Percentiles rank a stretch among this genome's conserved stretches.
These are phyloP conservation scores for Phragmites australis DNA, from an alignment of 176 grass and related monocot genomes.

Conservation along the genomic window DNA sequence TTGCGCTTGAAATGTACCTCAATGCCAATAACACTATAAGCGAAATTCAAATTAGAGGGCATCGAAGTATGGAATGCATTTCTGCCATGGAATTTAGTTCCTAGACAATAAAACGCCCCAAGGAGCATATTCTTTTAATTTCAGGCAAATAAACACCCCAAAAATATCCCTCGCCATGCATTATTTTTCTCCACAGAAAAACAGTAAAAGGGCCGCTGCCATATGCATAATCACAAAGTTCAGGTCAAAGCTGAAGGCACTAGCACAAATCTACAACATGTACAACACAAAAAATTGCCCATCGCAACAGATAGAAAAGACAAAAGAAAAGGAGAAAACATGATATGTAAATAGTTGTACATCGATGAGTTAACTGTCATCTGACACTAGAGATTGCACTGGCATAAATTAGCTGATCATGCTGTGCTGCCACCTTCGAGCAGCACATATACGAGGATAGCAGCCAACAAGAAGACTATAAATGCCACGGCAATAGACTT, in stretches of 20 bases:
- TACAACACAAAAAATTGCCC: constrained; percentile 33
- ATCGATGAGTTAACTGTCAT: background rate
- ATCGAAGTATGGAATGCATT: too few relatives aligned
- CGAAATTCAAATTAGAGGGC: too few relatives aligned
- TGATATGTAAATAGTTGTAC: background rate
- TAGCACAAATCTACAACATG: constrained; percentile 21
- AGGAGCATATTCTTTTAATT: background rate
- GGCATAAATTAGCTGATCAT: constrained; percentile 8
- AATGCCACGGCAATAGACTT: constrained; percentile 52
- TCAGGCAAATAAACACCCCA: background rate
- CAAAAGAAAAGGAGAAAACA: background rate
- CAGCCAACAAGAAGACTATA: constrained; percentile 41
- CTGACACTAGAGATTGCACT: background rate
- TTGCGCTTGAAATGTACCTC: too few relatives aligned
- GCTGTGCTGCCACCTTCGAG: constrained; percentile 19
- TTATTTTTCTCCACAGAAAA: background rate
- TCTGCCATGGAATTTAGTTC: too few relatives aligned
- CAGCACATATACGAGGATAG: constrained; percentile 34
- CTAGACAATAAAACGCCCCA: too few relatives aligned
- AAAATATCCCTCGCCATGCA: background rate
- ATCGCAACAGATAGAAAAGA: background rate
- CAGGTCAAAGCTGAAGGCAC: background rate
- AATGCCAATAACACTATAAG: too few relatives aligned
- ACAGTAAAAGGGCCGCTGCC: background rate
- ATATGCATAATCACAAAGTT: background rate